Conservation (phyloP, 331 rosid species). For the Arachis monticola region DNA sequence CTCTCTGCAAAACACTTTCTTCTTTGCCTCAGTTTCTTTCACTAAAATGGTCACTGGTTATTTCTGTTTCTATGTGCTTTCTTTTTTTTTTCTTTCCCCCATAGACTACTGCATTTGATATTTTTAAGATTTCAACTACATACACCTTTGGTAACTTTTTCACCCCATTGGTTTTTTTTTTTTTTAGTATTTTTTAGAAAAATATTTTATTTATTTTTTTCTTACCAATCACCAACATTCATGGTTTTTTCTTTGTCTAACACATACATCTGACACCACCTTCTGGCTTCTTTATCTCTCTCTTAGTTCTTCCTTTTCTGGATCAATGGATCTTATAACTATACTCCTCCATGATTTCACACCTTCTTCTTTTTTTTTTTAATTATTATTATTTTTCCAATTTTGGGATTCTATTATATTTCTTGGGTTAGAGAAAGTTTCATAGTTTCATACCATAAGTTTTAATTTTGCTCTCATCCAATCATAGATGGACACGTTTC, state of each 20-base stretch:
- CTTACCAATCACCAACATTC: conserved; percentile 8
- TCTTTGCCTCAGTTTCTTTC: conserved; percentile 54
- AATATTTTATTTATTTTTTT: neutral
- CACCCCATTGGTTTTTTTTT: neutral
- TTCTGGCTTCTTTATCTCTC: neutral
- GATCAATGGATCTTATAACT: conserved; percentile 33
- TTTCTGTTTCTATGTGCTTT: conserved; percentile 41
- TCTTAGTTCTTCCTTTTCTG: conserved; percentile 11
- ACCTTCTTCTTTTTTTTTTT: neutral
- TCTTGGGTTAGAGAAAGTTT: conserved; percentile 27
- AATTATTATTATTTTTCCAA: neutral
- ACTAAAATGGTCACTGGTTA: conserved; percentile 50
- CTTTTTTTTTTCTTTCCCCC: conserved; percentile 31
- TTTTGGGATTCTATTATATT: conserved; percentile 23
- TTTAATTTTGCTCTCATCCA: conserved; percentile 24
- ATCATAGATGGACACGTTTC: conserved; percentile 61
- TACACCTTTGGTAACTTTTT: conserved; percentile 30
- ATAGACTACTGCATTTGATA: conserved; percentile 38
- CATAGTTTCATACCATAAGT: neutral
- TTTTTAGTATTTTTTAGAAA: neutral
- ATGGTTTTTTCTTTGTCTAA: conserved; percentile 38
- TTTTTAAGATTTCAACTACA: conserved; percentile 41
- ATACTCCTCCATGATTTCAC: neutral
- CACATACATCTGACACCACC: conserved; percentile 39
- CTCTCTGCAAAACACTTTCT: conserved; percentile 47